Base-by-base conservation (phyloP, 352 stramenopile genomes). In the Globisporangium takayamanum region DNA sequence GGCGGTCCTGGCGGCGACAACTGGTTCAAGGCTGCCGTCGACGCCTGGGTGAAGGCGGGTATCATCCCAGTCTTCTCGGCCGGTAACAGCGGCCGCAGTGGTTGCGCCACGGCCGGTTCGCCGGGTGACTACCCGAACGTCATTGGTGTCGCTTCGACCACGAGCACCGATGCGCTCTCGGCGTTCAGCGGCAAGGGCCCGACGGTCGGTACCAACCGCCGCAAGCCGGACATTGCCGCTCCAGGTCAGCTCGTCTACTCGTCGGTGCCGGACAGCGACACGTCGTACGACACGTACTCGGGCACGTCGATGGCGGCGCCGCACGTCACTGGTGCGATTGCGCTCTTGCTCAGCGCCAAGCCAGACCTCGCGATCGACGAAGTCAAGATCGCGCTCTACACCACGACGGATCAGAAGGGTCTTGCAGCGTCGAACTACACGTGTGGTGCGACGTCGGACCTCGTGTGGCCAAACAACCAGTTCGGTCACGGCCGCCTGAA, bases 71-170 rank as follows among this genome's bases (percentile, higher is more conserved):
- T 72, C n/a, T 72, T 72, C 25, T 4, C 65, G 14, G 18, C 52
- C 0, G 63, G 48, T 22, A 70, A 68, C 50, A 3, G 18, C 1
- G 59, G 63, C 52, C 66, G 33, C 3, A 39, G 8, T 15, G 58
- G 14, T 12, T 78, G 72, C 53, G 36, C 14, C 14, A 78, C 65
- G 2, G 58, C 53, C 16, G 26, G 51, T 10, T 66, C 64, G 5
- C 70, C 73, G 14, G 68, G 63, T 18, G 67, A 74, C 47, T 65
- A 72, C 45, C 14, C 48, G 18, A 61, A 60, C 46, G 70, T 78
- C 26, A 77, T 81, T 56, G 47, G 46, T 18, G 70, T 81, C 14
- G 70, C 64, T 37, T 64, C 73, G 3, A 73, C 64, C 5, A 61
- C 53, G 14, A 52, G 6, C 15, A 57, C 46, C 16, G 62, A 72